A percentile compares a stretch with the other conserved stretches of the same genome.
phyloP scores from a whole-genome alignment of 1,284 basidiomycete genomes.

The Ceraceosorus bombacis region DNA sequence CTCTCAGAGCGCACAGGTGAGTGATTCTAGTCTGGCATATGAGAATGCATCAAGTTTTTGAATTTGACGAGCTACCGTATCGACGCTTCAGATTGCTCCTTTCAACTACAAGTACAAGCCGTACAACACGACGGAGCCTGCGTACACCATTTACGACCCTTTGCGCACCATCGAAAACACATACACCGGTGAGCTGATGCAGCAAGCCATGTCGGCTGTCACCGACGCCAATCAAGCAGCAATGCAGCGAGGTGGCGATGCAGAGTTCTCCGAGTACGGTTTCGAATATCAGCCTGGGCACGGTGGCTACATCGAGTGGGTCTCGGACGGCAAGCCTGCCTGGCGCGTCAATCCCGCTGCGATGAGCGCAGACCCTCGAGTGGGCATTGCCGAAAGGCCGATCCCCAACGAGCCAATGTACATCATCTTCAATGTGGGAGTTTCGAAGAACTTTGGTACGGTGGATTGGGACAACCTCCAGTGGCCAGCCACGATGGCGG shows the following conservation, averaged over 20 bases:
- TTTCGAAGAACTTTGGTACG: conserved; percentile 30
- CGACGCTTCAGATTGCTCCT: no score
- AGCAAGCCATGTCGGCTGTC: conserved; percentile 57
- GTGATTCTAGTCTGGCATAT: no score
- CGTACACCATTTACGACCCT: conserved; percentile 34
- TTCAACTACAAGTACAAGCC: conserved; percentile 52
- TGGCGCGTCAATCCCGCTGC: conserved; percentile 60
- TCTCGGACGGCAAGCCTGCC: conserved; percentile 20
- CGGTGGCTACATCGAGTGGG: conserved; percentile 61
- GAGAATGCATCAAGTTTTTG: no score
- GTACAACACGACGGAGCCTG: conserved; percentile 30
- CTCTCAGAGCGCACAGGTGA: conserved; percentile 71
- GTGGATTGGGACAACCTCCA: conserved; percentile 21
- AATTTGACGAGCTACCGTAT: no score
- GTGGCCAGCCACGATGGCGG: conserved; percentile 30
- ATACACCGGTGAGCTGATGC: conserved; percentile 69
- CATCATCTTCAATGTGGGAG: conserved; percentile 40
- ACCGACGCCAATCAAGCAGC: conserved; percentile 32
- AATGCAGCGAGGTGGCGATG: conserved; percentile 27
- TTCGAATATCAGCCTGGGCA: conserved; percentile 54
- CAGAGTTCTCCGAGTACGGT: conserved; percentile 24
- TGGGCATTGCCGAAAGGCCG: conserved; percentile 64
- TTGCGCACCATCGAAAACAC: conserved; percentile 60
- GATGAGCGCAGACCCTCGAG: conserved; percentile 60
- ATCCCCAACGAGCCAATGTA: conserved; percentile 57